Percentiles rank a stretch among this genome's conserved stretches.
These are phyloP conservation scores for Penstemon newberryi DNA, from an alignment of 257 asterid genomes.

Conservation along the genomic window DNA sequence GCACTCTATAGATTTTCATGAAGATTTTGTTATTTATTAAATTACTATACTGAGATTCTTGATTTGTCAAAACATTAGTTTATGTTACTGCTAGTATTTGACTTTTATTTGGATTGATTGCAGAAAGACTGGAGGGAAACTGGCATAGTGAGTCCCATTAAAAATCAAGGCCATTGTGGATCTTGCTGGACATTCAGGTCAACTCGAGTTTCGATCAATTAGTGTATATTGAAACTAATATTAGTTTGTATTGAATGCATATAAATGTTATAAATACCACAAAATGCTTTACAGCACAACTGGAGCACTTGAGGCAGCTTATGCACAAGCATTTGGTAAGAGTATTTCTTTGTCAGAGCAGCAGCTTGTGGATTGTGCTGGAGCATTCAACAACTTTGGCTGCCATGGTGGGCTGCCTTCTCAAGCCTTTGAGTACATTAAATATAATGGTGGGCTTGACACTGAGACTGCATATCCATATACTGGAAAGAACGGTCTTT, in stretches of 20 bases:
- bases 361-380: slow-evolving; percentile 99
- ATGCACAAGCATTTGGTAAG: slow-evolving; percentile 77
- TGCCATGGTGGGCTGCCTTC: slow-evolving; percentile 96
- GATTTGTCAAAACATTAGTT: slow-evolving; percentile 1
- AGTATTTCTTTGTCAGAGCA: slow-evolving; percentile 84
- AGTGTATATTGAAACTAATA: background rate
- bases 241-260: background rate
- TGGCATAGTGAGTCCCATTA: slow-evolving; percentile 90
- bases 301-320: slow-evolving; percentile 98
- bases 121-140: slow-evolving; percentile 91
- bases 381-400: slow-evolving; percentile 86
- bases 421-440: slow-evolving; percentile 96
- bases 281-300: slow-evolving; percentile 60
- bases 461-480: slow-evolving; percentile 91
- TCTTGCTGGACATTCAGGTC: slow-evolving; percentile 99
- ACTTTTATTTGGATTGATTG: slow-evolving; percentile 25
- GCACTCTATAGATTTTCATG: background rate
- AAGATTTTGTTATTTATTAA: background rate
- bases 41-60: slow-evolving; percentile 6
- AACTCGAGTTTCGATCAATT: slow-evolving; percentile 23
- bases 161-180: slow-evolving; percentile 86
- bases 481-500: slow-evolving; percentile 59
- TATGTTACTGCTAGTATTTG: slow-evolving; percentile 13
- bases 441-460: slow-evolving; percentile 84
- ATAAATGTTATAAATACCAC: background rate